Evolutionary conservation across 176 grass and related monocot genomes (phyloP), one percentile per base, ranked within the genome.

Genomic region (Alopecurus myosuroides): DNA sequence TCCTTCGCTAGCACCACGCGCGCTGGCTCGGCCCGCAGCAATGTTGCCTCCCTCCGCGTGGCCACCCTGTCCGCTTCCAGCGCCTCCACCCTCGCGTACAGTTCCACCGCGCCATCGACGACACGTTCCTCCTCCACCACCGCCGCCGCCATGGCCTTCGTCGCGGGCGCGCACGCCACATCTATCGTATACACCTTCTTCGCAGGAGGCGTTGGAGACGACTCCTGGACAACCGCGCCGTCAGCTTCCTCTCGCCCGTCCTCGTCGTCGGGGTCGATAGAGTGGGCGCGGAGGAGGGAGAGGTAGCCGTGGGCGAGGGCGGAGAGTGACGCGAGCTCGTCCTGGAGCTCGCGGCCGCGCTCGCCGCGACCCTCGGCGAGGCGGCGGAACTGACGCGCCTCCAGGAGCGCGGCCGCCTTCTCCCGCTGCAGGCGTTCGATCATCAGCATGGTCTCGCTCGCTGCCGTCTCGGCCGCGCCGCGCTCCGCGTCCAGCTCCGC

Each of bases 381-480:
- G 35, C 87, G 77, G 52, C 81, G 83, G 77, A 94, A 86, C 77
- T 89, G 85, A 12, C 89, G 89, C 3, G 81, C 87, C 73, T 94
- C 92, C 80, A 86, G 57, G 72, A 83, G 82, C 8, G 85, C 85
- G 5, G 84, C 87, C 2, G 89, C 89, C 76, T 94, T 94, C 70
- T 94, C 92, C 3, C 84, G 65, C 65, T 94, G 89, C 30, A 92
- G 87, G 11, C 87, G 87, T 56, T 55, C 69, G 73, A 94, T 94
- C 92, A 92, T 92, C 19, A 79, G 69, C 89, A 90, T 88, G 19
- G 87, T 84, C 77, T 92, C 92, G 33, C n/a, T 83, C 23, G 89
- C 81, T 1, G 84, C 82, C 1, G 82, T 82, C 40, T 70, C 81
- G 1, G 90, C 56, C 13, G 85, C 81, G 34, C 73, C 86, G 11